Percentiles rank a stretch among this genome's conserved stretches.
Evolutionary conservation across 2,329 filamentous ascomycete species (phyloP).

Genomic region (Alternaria sp.): DNA sequence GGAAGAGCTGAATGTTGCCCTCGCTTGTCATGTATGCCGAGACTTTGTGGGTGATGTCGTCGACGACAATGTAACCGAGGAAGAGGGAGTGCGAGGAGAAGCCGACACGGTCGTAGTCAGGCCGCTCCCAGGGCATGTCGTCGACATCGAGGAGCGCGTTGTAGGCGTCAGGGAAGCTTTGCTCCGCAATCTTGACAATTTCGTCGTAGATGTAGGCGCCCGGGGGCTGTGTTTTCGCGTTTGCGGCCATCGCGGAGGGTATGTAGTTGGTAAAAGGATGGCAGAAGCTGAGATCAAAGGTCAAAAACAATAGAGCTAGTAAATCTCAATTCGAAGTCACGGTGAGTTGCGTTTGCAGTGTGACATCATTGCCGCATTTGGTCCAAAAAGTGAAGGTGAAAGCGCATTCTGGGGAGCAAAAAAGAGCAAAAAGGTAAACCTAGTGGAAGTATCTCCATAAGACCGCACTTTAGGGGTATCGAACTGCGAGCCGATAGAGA

Average conservation of each 20-base stretch:
- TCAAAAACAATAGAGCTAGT: background rate
- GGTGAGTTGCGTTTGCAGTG: background rate
- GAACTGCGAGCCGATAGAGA: background rate
- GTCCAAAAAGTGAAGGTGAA: background rate
- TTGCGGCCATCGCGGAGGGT: background rate
- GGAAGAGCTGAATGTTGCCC: background rate
- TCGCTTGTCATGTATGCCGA: background rate
- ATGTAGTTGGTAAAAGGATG: background rate
- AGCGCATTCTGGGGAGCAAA: background rate
- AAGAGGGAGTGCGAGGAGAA: background rate
- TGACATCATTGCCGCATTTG: background rate
- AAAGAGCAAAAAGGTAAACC: background rate
- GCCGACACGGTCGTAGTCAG: background rate
- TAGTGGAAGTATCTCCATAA: background rate
- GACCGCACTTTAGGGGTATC: background rate
- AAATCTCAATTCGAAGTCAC: background rate
- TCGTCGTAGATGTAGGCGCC: background rate
- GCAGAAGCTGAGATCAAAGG: background rate
- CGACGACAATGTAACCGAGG: background rate
- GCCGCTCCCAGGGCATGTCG: background rate
- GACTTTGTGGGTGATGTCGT: background rate
- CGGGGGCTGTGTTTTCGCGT: background rate
- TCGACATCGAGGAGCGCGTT: background rate
- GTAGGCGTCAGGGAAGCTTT: background rate
- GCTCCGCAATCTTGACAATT: background rate